Base-by-base conservation (phyloP, 164 flowering plant genomes). In the Chimonanthus salicifolius region DNA sequence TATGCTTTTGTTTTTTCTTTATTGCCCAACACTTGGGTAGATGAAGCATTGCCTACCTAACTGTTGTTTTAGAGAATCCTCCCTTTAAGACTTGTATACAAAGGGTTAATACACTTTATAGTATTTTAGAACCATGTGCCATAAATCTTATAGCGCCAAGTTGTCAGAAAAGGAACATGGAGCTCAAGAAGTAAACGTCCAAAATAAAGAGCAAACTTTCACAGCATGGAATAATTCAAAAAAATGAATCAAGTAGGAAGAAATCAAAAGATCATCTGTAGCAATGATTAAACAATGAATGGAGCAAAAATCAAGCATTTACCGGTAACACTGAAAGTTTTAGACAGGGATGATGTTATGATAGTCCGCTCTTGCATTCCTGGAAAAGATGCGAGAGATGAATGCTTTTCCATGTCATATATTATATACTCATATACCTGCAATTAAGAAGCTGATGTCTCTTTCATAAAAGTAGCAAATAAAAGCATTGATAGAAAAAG, bases 401-500 rank as follows among this genome's bases (percentile, higher is more conserved):
- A 73, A 80, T 93, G 96, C n/a, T 85, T 83, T 62, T 74, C 80
- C 64, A 70, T 71, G 76, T 87, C 90, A 83, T 72, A 93, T 20
- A 89, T 89, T 78, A 93, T 83, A 71, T 93, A 78, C 77, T 91
- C 94, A 58, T 91, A 93, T 3, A 93, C 98, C 98, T 92, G 85
- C 72, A 80, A 5, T 54, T 63, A 21, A 69, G 18, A 7, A 33
- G 11, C 68, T 5, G 6, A 48, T 7, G 46, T 63, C 68, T 51
- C 58, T 51, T 9, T 10, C 13, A 51, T 0, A 62, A 46, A 71
- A 45, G 21, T 18, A 11, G 58, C 46, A 18, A 11, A 46, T 49
- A 48, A 68, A 47, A 68, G 50, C 9, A 7, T 70, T 51, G 43
- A 54, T 1, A 18, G 2, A 47, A 47, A 47, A 9, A 71, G 10